phyloP scores from a whole-genome alignment of 768 basidiomycete genomes.

The Tulasnella sp. region DNA sequence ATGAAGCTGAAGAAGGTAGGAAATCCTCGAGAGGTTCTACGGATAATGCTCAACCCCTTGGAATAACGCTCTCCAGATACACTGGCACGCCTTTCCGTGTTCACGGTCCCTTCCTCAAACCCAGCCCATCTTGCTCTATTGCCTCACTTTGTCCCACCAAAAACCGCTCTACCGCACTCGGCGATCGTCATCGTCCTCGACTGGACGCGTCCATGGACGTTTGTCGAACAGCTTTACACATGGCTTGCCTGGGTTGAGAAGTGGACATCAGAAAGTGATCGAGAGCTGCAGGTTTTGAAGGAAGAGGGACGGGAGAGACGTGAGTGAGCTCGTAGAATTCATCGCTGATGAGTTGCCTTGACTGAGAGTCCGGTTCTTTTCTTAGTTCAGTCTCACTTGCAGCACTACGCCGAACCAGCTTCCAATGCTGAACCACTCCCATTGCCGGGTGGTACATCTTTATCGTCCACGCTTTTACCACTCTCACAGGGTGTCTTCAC shows the following conservation, averaged over 20 bases:
- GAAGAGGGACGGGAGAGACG: constrained; percentile 80
- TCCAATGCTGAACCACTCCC: constrained; percentile 39
- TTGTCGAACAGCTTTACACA: constrained; percentile 70
- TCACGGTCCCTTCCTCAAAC: constrained; percentile 80
- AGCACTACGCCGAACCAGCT: constrained; percentile 82
- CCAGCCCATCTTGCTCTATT: constrained; percentile 60
- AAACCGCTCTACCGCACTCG: constrained; percentile 56
- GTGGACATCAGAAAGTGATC: constrained; percentile 60
- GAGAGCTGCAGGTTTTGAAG: constrained; percentile 64
- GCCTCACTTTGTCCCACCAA: constrained; percentile 71
- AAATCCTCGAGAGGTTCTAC: constrained; percentile 8
- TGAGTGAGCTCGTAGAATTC: constrained; percentile 36
- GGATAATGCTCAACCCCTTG: neutral
- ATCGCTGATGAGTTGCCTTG: neutral
- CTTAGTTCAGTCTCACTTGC: constrained; percentile 77
- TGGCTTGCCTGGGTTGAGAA: constrained; percentile 84
- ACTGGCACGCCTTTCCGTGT: constrained; percentile 80
- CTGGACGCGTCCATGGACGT: constrained; percentile 93
- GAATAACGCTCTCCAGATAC: constrained; percentile 54
- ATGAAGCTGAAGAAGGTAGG: constrained; percentile 91
- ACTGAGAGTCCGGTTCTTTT: constrained; percentile 1
- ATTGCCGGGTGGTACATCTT: constrained; percentile 44
- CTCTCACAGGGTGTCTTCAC: constrained; percentile 79
- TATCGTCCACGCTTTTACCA: constrained; percentile 66
- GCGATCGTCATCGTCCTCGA: constrained; percentile 81